Percentiles rank a stretch among this genome's conserved stretches.
Conservation (phyloP, 441 rosid genomes). For the Brassica hybrid region DNA sequence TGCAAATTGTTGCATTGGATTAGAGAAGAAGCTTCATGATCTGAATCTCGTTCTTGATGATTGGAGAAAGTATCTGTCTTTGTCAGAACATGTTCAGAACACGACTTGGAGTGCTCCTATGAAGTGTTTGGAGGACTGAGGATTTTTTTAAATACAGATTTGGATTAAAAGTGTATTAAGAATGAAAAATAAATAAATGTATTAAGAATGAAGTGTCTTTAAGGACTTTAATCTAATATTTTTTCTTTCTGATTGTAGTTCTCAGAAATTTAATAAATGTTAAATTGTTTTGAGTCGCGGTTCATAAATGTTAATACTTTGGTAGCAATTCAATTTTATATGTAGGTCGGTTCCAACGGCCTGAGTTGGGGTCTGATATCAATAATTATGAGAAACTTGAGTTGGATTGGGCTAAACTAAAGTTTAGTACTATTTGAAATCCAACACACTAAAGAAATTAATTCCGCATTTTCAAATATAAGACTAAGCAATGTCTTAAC, state of each 20-base stretch:
- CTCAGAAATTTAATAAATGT: not conserved
- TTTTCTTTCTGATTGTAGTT: not conserved
- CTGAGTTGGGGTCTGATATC: not conserved
- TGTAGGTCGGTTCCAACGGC: not conserved
- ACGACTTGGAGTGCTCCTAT: conserved; percentile 76
- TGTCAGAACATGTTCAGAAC: conserved; percentile 43
- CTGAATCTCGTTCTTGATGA: conserved; percentile 80
- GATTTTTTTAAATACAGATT: not conserved
- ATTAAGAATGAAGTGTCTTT: not conserved
- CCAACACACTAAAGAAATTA: not conserved
- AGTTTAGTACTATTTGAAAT: not conserved
- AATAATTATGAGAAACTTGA: not conserved
- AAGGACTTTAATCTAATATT: conserved; percentile 11
- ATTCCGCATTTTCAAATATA: too few relatives aligned
- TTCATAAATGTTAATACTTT: not conserved
- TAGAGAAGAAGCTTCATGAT: conserved; percentile 75
- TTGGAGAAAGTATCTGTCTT: conserved; percentile 69
- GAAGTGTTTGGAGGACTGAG: conserved; percentile 34
- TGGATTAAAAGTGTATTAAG: not conserved
- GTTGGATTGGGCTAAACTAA: not conserved
- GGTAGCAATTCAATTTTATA: not conserved
- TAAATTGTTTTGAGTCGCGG: not conserved
- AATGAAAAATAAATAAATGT: not conserved
- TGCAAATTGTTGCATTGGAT: conserved; percentile 84
- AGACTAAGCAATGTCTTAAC: too few relatives aligned